A percentile compares a stretch with the other conserved stretches of the same genome.
Evolutionary conservation across 345 rosid species (phyloP).

Genomic region (Barbarea vulgaris): DNA sequence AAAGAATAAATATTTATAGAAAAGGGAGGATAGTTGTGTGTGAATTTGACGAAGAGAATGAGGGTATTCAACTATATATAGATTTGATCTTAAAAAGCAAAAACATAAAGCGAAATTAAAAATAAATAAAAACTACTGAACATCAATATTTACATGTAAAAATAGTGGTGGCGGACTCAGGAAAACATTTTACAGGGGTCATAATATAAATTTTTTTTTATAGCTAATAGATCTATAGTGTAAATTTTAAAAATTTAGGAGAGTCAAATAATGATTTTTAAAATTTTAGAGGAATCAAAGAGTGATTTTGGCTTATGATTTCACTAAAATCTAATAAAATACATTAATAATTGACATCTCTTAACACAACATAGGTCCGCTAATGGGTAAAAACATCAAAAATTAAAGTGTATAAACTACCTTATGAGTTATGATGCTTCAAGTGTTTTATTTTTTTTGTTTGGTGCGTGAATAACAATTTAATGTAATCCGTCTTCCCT

Average conservation of each 20-base stretch:
- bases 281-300: too few species aligned
- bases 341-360: too few species aligned
- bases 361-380: too few species aligned
- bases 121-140: background rate
- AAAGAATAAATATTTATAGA: background rate
- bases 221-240: too few species aligned
- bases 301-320: too few species aligned
- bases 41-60: constrained; percentile 42
- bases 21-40: constrained; percentile 8
- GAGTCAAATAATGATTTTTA: too few species aligned
- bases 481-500: background rate
- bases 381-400: constrained; percentile 22
- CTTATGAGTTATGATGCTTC: constrained; percentile 18
- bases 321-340: too few species aligned
- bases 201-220: too few species aligned
- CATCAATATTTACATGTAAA: constrained; percentile 33
- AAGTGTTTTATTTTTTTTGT: constrained; percentile 29
- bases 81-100: constrained; percentile 17
- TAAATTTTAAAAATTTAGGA: too few species aligned
- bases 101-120: background rate
- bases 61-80: constrained; percentile 40
- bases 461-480: background rate
- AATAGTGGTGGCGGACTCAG: too few species aligned
- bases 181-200: too few species aligned
- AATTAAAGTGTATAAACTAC: constrained; percentile 14